Conservation (phyloP, 768 basidiomycete genomes). For the Leccinum disarticulatum region DNA sequence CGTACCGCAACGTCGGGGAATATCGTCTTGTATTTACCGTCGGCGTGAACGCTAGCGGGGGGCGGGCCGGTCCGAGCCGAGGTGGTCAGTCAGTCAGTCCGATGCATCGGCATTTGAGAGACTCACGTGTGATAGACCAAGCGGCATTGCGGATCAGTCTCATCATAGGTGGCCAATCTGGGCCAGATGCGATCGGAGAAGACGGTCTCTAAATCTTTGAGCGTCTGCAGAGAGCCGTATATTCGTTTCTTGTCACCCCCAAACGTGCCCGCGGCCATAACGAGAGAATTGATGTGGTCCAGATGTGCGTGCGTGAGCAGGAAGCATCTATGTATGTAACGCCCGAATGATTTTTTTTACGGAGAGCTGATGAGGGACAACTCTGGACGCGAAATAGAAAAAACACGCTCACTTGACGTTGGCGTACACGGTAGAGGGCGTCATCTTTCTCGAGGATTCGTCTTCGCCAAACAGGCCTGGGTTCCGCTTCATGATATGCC, state of each 20-base stretch:
- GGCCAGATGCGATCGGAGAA: conserved; percentile 88
- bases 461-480: conserved; percentile 50
- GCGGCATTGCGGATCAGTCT: conserved; percentile 56
- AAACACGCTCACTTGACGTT: conserved; percentile 32
- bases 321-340: conserved; percentile 62
- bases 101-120: not conserved
- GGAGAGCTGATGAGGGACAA: not conserved
- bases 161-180: conserved; percentile 73
- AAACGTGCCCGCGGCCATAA: conserved; percentile 81
- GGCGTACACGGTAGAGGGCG: conserved; percentile 30
- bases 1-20: conserved; percentile 59
- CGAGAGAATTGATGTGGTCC: conserved; percentile 83
- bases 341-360: not conserved
- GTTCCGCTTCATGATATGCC: conserved; percentile 54
- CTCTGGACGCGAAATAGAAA: not conserved
- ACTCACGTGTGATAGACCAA: conserved; percentile 67
- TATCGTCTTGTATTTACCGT: conserved; percentile 53
- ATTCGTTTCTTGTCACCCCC: conserved; percentile 61
- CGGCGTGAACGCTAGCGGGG: conserved; percentile 45
- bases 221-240: conserved; percentile 56
- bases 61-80: not conserved
- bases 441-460: conserved; percentile 11
- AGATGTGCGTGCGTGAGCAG: conserved; percentile 88
- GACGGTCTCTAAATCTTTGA: conserved; percentile 66
- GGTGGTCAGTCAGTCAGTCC: conserved; percentile 8